Base-by-base conservation (phyloP, 2,329 filamentous ascomycete species). In the Fusarium sp. region DNA sequence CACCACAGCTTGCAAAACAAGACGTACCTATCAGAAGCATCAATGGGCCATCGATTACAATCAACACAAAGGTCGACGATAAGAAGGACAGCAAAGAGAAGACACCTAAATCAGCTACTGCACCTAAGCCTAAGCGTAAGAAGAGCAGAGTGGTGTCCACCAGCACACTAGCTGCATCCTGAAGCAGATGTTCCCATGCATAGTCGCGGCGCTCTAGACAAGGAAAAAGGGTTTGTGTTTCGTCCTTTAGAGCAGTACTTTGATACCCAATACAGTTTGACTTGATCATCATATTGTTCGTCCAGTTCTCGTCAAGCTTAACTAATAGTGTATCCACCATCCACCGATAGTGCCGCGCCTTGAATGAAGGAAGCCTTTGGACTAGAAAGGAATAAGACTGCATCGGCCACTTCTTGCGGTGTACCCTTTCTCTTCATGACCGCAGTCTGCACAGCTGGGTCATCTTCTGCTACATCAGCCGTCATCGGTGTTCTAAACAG, bases 1-100 rank as follows among this genome's bases (percentile, higher is more conserved):
- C 75, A 19, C 73, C 73, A 3, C 73, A 73, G 39, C 64, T 71
- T 38, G 65, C 64, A 5, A 64, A 72, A 41, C 66, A 72, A 21
- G 68, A 70, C 8, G 69, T 72, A 2, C 56, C 55, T 6, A 74
- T 78, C 15, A 72, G 75, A 9, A 70, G 73, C 4, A 72, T 75
- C 67, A 74, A 70, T 32, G 73, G 72, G 1, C 73, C 78, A 1
- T 68, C 72, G 2, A 60, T 80, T 1, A 69, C 72, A 2, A 60
- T 80, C 37, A 75, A 76, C 43, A 79, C 78, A 31, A 81, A 81
- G 61, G 43, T 75, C 6, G 76, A 76, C 8, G 74, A 77, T 15
- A 81, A 79, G 70, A 81, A 81, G 67, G 80, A 82, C 19, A 74
- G 66, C 36, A 82, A 81, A 63, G 73, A 74, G 45, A 82, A 80